These are phyloP conservation scores for Pseudogymnoascus sp. DNA, from an alignment of 2,329 filamentous ascomycete genomes.

Conservation along the genomic window DNA sequence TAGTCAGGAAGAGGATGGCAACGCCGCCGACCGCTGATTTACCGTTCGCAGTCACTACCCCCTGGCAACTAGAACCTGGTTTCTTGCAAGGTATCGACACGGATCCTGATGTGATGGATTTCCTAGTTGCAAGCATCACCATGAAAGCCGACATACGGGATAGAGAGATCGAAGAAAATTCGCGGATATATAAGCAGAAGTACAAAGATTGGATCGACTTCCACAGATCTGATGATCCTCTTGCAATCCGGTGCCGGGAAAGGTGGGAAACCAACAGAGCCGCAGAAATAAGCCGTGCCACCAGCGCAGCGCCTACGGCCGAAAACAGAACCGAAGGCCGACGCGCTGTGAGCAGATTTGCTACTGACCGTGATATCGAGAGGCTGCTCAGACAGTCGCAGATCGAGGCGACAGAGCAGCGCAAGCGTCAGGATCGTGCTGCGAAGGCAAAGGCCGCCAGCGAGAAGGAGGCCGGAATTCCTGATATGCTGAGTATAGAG, in stretches of 20 bases:
- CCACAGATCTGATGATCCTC: constrained; percentile 20
- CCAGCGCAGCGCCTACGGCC: constrained; percentile 16
- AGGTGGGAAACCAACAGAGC: constrained; percentile 22
- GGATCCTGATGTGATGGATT: constrained; percentile 13
- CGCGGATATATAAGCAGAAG: constrained; percentile 20
- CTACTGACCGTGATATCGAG: constrained; percentile 66
- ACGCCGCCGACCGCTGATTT: constrained; percentile 24
- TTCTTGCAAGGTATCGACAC: constrained; percentile 21
- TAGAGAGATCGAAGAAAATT: constrained; percentile 22
- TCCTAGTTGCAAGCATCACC: constrained; percentile 3
- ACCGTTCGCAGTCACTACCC: constrained; percentile 18
- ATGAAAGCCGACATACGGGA: constrained; percentile 10
- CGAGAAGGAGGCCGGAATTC: constrained; percentile 69
- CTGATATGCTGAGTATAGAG: constrained; percentile 58
- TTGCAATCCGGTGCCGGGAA: constrained; percentile 23
- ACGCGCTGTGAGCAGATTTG: constrained; percentile 47
- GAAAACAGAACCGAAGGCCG: constrained; percentile 42
- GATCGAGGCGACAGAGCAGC: constrained; percentile 60
- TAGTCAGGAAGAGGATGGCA: constrained; percentile 24
- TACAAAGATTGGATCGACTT: constrained; percentile 22
- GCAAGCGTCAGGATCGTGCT: constrained; percentile 56
- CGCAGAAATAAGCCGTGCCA: constrained; percentile 22
- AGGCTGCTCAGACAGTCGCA: constrained; percentile 64
- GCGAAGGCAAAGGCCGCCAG: constrained; percentile 63
- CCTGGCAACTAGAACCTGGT: constrained; percentile 21